These are phyloP conservation scores for Aspergillus panamensis DNA, from an alignment of 495 filamentous ascomycete genomes.

Conservation along the genomic window DNA sequence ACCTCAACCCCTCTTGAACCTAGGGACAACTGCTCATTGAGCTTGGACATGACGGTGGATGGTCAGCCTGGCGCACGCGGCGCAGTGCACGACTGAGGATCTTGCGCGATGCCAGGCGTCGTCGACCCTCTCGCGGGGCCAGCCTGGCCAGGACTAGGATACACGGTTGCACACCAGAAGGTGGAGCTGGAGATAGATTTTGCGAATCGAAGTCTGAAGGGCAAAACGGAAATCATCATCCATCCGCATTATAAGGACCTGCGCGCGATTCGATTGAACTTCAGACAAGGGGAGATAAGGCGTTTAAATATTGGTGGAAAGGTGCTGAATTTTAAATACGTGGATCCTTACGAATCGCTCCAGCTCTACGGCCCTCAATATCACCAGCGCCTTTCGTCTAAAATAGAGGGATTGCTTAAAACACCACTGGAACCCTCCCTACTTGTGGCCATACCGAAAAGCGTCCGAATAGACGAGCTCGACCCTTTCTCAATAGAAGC, in stretches of 20 bases:
- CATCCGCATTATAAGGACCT: conserved; percentile 65
- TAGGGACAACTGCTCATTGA: conserved; percentile 17
- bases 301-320: conserved; percentile 68
- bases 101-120: conserved; percentile 45
- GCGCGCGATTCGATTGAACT: conserved; percentile 70
- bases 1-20: neutral
- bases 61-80: conserved; percentile 37
- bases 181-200: conserved; percentile 89
- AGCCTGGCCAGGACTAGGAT: conserved; percentile 43
- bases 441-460: conserved; percentile 59
- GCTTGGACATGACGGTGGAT: conserved; percentile 44
- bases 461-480: conserved; percentile 61
- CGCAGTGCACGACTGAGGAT: conserved; percentile 42
- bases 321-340: conserved; percentile 54
- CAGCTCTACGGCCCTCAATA: conserved; percentile 73
- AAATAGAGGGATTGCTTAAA: conserved; percentile 60
- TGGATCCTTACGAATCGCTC: conserved; percentile 68
- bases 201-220: conserved; percentile 65
- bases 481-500: conserved; percentile 54
- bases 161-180: conserved; percentile 72
- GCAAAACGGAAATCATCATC: conserved; percentile 76
- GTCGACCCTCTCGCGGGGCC: conserved; percentile 38
- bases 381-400: conserved; percentile 65
- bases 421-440: conserved; percentile 58
- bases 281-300: conserved; percentile 77